phyloP scores from a whole-genome alignment of 148 eudicot species.

The Rhododendron griersonianum region DNA sequence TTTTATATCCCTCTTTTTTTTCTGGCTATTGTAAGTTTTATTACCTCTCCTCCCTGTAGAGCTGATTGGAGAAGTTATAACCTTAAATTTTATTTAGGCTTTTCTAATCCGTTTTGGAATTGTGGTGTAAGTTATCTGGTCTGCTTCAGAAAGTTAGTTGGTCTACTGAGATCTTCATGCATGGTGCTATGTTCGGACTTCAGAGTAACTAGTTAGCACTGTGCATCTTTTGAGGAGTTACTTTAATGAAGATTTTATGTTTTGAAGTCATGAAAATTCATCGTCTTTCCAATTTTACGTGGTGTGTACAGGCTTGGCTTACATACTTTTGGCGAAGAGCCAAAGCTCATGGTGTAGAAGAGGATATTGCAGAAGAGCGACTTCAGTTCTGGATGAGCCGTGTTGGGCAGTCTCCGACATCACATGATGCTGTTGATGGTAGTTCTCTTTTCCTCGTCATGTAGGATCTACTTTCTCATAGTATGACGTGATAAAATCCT shows the following conservation, averaged over 20 bases:
- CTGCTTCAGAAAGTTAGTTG: background rate
- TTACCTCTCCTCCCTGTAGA: background rate
- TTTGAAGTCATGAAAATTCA: background rate
- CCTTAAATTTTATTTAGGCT: background rate
- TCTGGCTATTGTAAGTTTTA: background rate
- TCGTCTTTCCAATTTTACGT: background rate
- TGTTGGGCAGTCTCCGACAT: slow-evolving; percentile 21
- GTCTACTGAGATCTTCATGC: background rate
- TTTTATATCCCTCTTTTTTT: background rate
- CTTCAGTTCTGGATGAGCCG: slow-evolving; percentile 26
- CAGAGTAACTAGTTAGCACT: background rate
- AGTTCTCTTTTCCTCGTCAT: background rate
- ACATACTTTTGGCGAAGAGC: slow-evolving; percentile 27
- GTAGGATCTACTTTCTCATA: background rate
- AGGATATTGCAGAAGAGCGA: slow-evolving; percentile 26
- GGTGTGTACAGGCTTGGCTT: slow-evolving; percentile 21
- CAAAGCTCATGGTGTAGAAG: slow-evolving; percentile 22
- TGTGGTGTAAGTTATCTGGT: background rate
- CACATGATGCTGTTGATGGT: slow-evolving; percentile 29
- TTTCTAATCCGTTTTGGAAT: background rate
- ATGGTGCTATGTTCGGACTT: background rate
- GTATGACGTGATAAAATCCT: background rate
- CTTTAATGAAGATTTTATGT: background rate
- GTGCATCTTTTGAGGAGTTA: background rate
- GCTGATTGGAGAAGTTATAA: background rate